A percentile compares a stretch with the other conserved stretches of the same genome.
Conservation (phyloP, 805 yeast species). For the Candida ascalaphidarum region DNA sequence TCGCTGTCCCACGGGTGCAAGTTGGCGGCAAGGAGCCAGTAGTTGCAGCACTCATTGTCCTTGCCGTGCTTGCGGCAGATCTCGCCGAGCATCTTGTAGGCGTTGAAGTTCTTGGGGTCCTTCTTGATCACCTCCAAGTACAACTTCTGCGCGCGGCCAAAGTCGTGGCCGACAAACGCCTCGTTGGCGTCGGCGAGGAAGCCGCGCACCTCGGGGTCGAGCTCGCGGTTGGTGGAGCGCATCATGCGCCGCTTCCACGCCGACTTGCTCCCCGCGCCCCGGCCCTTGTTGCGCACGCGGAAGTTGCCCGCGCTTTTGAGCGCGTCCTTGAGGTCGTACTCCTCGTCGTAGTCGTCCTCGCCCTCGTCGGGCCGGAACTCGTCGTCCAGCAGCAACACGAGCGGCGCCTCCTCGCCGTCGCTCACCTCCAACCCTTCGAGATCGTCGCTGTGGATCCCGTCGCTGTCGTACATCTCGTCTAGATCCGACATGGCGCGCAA, state of each 20-base stretch:
- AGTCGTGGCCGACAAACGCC: slow-evolving; percentile 62
- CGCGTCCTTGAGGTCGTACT: slow-evolving; percentile 49
- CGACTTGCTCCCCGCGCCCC: slow-evolving; percentile 25
- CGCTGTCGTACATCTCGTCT: too few relatives aligned
- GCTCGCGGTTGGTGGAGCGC: slow-evolving; percentile 28
- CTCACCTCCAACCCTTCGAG: too few relatives aligned
- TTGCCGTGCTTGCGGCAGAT: slow-evolving; percentile 64
- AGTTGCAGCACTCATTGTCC: slow-evolving; percentile 63
- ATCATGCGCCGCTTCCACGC: slow-evolving; percentile 28
- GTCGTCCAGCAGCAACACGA: slow-evolving; percentile 6
- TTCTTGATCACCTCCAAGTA: slow-evolving; percentile 66
- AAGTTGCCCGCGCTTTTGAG: slow-evolving; percentile 63
- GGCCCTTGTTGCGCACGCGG: slow-evolving; percentile 32
- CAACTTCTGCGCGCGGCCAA: slow-evolving; percentile 47
- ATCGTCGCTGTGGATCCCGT: too few relatives aligned
- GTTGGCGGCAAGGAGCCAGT: slow-evolving; percentile 79
- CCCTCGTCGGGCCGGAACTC: slow-evolving; percentile 20
- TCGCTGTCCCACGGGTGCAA: slow-evolving; percentile 66
- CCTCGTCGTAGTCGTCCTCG: slow-evolving; percentile 33
- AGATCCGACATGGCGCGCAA: too few relatives aligned
- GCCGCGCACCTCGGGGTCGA: slow-evolving; percentile 67
- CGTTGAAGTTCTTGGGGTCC: slow-evolving; percentile 72
- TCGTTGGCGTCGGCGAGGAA: slow-evolving; percentile 69
- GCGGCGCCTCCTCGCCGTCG: too few relatives aligned
- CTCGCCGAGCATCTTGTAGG: slow-evolving; percentile 84